Evolutionary conservation across 108 stramenopile genomes (phyloP).

Genomic region (Fistulifera pelliculosa): DNA sequence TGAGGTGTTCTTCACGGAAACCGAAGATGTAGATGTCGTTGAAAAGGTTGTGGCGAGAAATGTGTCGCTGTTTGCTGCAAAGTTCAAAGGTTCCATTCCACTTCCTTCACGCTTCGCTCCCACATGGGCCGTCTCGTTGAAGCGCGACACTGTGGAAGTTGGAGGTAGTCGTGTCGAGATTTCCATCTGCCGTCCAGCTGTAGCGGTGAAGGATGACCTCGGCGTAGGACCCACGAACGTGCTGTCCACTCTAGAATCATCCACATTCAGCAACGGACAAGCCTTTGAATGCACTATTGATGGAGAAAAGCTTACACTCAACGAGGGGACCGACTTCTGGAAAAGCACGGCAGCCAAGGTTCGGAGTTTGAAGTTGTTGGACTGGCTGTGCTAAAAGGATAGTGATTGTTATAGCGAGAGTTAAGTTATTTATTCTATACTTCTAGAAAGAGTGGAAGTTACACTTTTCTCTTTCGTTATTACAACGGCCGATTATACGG

Average conservation of each 20-base stretch:
- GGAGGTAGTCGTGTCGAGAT: constrained; percentile 65
- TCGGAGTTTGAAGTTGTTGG: constrained; percentile 22
- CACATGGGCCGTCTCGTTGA: constrained; percentile 50
- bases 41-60: constrained; percentile 67
- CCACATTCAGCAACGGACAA: constrained; percentile 22
- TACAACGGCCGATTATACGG: no score
- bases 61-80: constrained; percentile 55
- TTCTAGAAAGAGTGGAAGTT: no score
- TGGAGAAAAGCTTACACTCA: constrained; percentile 41
- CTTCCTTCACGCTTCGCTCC: constrained; percentile 67
- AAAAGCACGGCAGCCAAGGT: constrained; percentile 46
- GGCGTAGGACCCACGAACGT: constrained; percentile 41
- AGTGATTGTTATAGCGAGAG: no score
- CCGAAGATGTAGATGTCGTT: constrained; percentile 43
- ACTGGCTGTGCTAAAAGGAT: no score
- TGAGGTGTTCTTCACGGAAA: constrained; percentile 84
- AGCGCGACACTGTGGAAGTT: constrained; percentile 60
- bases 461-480: no score
- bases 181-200: constrained; percentile 66
- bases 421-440: no score
- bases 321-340: constrained; percentile 73
- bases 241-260: constrained; percentile 58
- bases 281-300: constrained; percentile 36
- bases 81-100: constrained; percentile 78
- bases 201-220: constrained; percentile 54